A percentile compares a stretch with the other conserved stretches of the same genome.
Conservation (phyloP, 2,329 filamentous ascomycete genomes). For the Beauveria varroae region DNA sequence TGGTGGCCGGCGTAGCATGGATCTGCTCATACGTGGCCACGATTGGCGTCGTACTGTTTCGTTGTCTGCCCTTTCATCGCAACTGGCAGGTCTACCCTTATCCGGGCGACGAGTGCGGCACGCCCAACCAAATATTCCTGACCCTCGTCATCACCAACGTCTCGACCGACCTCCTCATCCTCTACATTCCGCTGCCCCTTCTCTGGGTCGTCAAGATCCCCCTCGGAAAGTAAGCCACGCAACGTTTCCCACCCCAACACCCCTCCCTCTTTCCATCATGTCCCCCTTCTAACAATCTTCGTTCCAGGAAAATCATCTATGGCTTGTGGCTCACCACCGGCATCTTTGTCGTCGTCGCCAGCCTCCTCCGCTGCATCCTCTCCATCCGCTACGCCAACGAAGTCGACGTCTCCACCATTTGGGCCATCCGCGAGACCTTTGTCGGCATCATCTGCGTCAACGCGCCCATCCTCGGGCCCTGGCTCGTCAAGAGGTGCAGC, state of each 20-base stretch:
- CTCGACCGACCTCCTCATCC: conserved; percentile 18
- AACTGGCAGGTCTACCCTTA: conserved; percentile 21
- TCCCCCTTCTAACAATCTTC: background rate
- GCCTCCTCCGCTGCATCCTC: conserved; percentile 17
- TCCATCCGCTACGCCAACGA: conserved; percentile 15
- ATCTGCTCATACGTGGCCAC: conserved; percentile 15
- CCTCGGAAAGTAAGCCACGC: conserved; percentile 12
- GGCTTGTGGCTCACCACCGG: conserved; percentile 19
- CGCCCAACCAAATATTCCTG: conserved; percentile 16
- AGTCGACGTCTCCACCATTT: conserved; percentile 19
- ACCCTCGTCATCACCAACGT: conserved; percentile 19
- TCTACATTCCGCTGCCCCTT: conserved; percentile 18
- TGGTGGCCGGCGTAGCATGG: conserved; percentile 14
- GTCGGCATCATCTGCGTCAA: conserved; percentile 20
- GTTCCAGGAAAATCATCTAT: conserved; percentile 17
- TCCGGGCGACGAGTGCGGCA: conserved; percentile 18
- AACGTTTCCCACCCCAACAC: too few species aligned
- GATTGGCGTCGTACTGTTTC: conserved; percentile 16
- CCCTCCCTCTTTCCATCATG: background rate
- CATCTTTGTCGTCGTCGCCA: conserved; percentile 20
- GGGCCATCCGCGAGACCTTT: conserved; percentile 21
- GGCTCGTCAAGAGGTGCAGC: conserved; percentile 16
- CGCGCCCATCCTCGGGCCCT: conserved; percentile 18
- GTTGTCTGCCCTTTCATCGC: conserved; percentile 17
- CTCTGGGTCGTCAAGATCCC: conserved; percentile 19